Evolutionary conservation across 768 basidiomycete species (phyloP).

Genomic region (Suillus paluster): DNA sequence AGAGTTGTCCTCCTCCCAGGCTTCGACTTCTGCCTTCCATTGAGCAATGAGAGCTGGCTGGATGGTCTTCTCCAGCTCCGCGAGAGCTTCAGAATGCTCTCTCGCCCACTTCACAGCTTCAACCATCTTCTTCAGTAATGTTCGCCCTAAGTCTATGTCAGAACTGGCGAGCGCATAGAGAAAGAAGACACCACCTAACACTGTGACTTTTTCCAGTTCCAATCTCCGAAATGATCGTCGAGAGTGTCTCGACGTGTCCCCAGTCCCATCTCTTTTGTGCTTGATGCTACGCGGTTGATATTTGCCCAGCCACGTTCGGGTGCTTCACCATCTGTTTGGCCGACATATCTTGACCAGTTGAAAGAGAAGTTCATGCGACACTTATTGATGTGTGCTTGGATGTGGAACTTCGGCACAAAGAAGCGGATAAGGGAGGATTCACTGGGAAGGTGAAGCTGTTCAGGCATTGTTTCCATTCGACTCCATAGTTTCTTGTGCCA

Average conservation of each 20-base stretch:
- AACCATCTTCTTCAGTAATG: constrained; percentile 2
- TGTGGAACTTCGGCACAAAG: constrained; percentile 34
- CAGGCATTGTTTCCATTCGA: constrained; percentile 2
- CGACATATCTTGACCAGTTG: too few relatives aligned
- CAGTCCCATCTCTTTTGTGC: constrained; percentile 17
- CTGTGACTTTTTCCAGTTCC: constrained; percentile 38
- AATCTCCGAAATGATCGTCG: too few relatives aligned
- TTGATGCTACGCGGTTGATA: too few relatives aligned
- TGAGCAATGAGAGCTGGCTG: too few relatives aligned
- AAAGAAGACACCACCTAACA: constrained; percentile 23
- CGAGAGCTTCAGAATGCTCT: constrained; percentile 2
- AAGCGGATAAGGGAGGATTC: too few relatives aligned
- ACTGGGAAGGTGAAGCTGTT: not conserved
- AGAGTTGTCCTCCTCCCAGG: constrained; percentile 26
- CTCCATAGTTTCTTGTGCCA: constrained; percentile 7
- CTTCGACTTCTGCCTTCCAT: constrained; percentile 18
- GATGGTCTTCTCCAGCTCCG: not conserved
- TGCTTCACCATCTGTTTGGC: too few relatives aligned
- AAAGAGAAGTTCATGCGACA: constrained; percentile 24
- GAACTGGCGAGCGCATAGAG: not conserved
- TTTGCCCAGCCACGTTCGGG: too few relatives aligned
- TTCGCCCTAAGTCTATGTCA: not conserved
- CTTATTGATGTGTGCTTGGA: constrained; percentile 14
- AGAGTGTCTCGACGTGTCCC: constrained; percentile 35
- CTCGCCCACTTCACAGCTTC: not conserved